A percentile compares a stretch with the other conserved stretches of the same genome.
phyloP scores from a whole-genome alignment of 805 yeast species.

The Lipomyces lipofer region DNA sequence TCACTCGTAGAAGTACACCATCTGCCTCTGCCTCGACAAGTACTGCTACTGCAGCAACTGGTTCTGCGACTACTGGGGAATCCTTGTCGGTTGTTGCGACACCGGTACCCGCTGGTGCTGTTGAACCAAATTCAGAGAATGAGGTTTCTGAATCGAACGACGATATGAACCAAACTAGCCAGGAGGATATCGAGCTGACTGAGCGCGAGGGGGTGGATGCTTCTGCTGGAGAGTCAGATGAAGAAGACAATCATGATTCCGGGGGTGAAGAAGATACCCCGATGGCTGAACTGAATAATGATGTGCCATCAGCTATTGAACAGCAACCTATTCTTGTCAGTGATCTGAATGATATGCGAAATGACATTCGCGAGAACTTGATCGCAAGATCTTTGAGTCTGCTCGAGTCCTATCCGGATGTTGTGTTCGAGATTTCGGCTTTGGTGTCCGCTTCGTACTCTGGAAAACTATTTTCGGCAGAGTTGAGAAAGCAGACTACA shows the following conservation, averaged over 20 bases:
- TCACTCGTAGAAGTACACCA: neutral
- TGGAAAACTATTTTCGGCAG: neutral
- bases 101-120: neutral
- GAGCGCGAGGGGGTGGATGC: neutral
- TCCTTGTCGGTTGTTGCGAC: too few species aligned
- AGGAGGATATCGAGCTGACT: neutral
- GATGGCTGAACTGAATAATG: neutral
- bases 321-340: neutral
- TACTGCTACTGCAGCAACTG: neutral
- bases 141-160: neutral
- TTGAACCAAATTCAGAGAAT: neutral
- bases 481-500: neutral
- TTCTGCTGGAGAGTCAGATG: neutral
- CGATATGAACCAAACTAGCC: neutral
- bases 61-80: neutral
- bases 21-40: neutral
- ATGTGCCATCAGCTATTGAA: neutral
- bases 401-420: constrained; percentile 29
- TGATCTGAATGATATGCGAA: constrained; percentile 34
- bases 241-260: neutral
- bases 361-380: constrained; percentile 25
- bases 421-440: constrained; percentile 31
- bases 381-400: constrained; percentile 31
- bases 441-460: constrained; percentile 28
- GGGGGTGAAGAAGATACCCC: constrained; percentile 2